Evolutionary conservation across 169 alveolate genomes (phyloP), one percentile per base, ranked within the genome.

Genomic region (Plasmodium knowlesi): DNA sequence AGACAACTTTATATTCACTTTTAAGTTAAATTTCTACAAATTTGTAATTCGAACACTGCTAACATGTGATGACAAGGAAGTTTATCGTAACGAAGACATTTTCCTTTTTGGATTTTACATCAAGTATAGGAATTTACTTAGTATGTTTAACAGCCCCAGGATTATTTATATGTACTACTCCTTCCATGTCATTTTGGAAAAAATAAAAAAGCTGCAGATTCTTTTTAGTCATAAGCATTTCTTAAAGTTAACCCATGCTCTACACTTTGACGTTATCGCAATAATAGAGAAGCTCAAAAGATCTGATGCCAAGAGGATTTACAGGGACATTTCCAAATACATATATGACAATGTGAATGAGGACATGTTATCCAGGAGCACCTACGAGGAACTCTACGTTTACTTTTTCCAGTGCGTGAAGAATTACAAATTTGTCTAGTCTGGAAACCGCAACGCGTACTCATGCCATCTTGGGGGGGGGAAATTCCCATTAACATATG

Each of bases 21-120:
- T 89, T 43, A 57, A 82, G 28, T 1, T 79, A 37, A 89, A 78
- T 67, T 89, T 89, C 53, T 89, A 89, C 50, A 78, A 89, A 89
- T 89, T 32, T 89, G 83, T 89, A 34, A 89, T 89, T 57, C 80
- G 82, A 1, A 28, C 81, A 19, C 82, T 89, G 73, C 37, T 89
- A 79, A 54, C 73, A 79, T 89, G 94, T 41, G 89, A 89, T 79
- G 88, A 79, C 61, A 79, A 79, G 34, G 61, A 78, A 89, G 12
- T 89, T 78, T 61, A 37, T 5, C 22, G 16, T 22, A 39, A 28
- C 9, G 94, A 89, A 46, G 82, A 54, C 71, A 79, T 89, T 39
- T 89, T 89, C 37, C 25, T 89, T 50, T 79, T 79, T 78, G 94
- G 94, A 3, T 89, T 89, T 89, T 89, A 89, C 41, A 41, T 89